Evolutionary conservation across 208 protist genomes (phyloP), one percentile per base, ranked within the genome.

Genomic region (Crithidia fasciculata): DNA sequence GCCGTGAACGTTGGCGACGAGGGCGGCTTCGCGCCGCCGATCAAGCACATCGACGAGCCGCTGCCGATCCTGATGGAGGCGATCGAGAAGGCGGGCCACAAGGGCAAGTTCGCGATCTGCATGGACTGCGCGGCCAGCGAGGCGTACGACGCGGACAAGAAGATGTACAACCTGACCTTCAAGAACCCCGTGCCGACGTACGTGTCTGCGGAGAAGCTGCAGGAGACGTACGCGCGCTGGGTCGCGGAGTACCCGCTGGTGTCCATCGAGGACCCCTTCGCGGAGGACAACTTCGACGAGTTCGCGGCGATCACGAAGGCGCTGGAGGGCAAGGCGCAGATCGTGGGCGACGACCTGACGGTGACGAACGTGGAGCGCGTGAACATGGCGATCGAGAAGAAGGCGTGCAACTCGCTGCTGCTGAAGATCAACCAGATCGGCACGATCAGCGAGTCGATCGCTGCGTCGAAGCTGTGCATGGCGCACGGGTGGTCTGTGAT

Each of bases 381-480:
- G 47, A 82, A 96, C 72, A 98, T 87, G 74, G 98, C 86, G 59
- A 91, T 95, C 67, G 84, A 95, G 55, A 84, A 87, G 66, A 91
- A 96, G 73, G 86, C 98, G 8, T 99, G 97, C 87, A 99, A 99
- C 86, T 94, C 97, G 55, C 92, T 99, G 39, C 93, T 99, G 13
- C 94, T 99, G 62, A 99, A 99, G 88, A 96, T 99, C 67, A 99
- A 99, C 87, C 99, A 99, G 90, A 99, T 99, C 77, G 99, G 99
- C 71, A 95, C 98, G 64, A 88, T 99, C 65, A 97, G 94, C 39
- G 99, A 99, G 85, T 80, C 95, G 52, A 99, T 99, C 62, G 83
- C 97, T n/a, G 98, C 98, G n/a, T 85, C 93, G 41, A 88, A 90
- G 54, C 72, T 99, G 45, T 91, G 96, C 55, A 81, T 92, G 66